Evolutionary conservation across 257 asterid species (phyloP), one percentile per base, ranked within the genome.

Genomic region (Solanum megistacrolobum): DNA sequence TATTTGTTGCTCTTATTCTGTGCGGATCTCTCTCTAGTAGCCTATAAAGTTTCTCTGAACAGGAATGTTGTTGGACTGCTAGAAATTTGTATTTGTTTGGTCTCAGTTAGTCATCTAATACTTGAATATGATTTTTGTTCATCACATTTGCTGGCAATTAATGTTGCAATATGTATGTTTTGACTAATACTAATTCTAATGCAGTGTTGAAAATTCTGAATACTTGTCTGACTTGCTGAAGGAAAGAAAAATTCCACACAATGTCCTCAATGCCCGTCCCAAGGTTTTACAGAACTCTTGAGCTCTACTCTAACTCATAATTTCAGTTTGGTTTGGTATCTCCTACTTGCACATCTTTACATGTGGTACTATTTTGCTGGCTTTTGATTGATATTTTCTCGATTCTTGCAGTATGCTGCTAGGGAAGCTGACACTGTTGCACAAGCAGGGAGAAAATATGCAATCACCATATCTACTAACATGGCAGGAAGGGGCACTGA

Each of bases 401-500:
- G 52, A 38, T 76, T 87, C 89, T 83, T 90, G 89, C 93, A 97
- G 99, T 96, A 97, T 92, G 99, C 99, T 89, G 99, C 98, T 83
- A 94, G 98, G 91, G 99, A 97, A 92, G 99, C 99, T 86, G 98
- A 97, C 88, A 94, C 92, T 91, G 95, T 97, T 43, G 98, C 99
- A 79, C 99, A 97, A 92, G 99, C 99, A 29, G 99, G 99, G 89
- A 93, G 99, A 88, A 96, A 96, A 90, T 86, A 93, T 89, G 99
- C 98, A 88, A 97, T 97, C 89, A 97, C 99, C 89, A 89, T 97
- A 91, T 96, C 99, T 71, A 96, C 99, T 11, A 97, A 97, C 91
- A 97, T 97, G 99, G 99, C 99, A 87, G 99, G 99, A 78, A 91
- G 99, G 91, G 99, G 99, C 73, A 95, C 99, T 90, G 99, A 97